Percentiles rank a stretch among this genome's conserved stretches.
Conservation (phyloP, 2,329 filamentous ascomycete species). For the Clarireedia homoeocarpa region DNA sequence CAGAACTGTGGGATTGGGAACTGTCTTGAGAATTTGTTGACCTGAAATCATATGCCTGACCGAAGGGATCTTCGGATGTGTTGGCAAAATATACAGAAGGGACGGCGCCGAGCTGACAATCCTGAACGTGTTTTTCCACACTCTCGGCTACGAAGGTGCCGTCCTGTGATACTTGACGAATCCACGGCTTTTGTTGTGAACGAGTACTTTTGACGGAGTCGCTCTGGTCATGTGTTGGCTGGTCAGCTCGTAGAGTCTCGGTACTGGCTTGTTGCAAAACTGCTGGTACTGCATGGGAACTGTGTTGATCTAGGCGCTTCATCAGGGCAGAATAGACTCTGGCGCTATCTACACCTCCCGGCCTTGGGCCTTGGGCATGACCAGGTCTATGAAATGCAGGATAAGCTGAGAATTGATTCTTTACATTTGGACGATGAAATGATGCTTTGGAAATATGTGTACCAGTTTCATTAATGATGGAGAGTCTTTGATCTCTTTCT, state of each 20-base stretch:
- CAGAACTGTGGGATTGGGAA: slow-evolving; percentile 11
- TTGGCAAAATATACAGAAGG: slow-evolving; percentile 11
- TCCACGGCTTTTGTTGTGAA: slow-evolving; percentile 16
- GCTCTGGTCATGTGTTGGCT: slow-evolving; percentile 9
- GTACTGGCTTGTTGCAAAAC: slow-evolving; percentile 16
- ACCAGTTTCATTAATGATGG: slow-evolving; percentile 53
- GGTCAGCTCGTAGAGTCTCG: slow-evolving; percentile 12
- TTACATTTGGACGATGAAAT: slow-evolving; percentile 22
- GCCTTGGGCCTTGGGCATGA: slow-evolving; percentile 9
- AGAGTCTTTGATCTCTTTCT: slow-evolving; percentile 51
- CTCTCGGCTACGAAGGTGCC: slow-evolving; percentile 4
- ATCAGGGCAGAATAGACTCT: slow-evolving; percentile 59
- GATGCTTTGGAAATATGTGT: slow-evolving; percentile 36
- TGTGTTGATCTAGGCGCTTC: slow-evolving; percentile 41
- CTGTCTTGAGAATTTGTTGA: slow-evolving; percentile 14
- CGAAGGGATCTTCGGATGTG: slow-evolving; percentile 12
- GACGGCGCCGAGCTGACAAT: slow-evolving; percentile 12
- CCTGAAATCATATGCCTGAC: slow-evolving; percentile 20
- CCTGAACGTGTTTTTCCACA: background rate
- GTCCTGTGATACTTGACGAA: slow-evolving; percentile 20
- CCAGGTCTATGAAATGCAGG: slow-evolving; percentile 16
- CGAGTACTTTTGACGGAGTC: slow-evolving; percentile 14
- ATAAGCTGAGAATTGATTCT: slow-evolving; percentile 25
- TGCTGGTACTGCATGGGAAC: slow-evolving; percentile 22
- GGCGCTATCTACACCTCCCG: slow-evolving; percentile 42